Evolutionary conservation across 805 yeast species (phyloP).

Genomic region (Sugiyamaella boreocaroliniensis): DNA sequence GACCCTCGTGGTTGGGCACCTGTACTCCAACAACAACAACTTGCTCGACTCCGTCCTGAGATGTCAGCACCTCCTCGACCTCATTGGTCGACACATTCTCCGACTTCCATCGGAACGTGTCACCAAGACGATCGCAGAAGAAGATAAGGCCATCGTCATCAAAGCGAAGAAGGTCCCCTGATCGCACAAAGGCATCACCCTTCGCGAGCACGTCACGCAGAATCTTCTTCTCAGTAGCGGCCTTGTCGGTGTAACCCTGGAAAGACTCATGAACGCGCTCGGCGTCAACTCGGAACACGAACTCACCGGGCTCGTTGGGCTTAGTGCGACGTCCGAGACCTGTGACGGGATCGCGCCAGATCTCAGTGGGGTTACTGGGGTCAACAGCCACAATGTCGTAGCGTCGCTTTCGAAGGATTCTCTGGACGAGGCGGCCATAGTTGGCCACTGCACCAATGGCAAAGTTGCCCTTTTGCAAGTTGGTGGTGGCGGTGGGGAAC

Average conservation of each 20-base stretch:
- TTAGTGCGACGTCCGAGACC: slow-evolving; percentile 56
- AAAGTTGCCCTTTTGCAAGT: slow-evolving; percentile 65
- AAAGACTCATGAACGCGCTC: slow-evolving; percentile 64
- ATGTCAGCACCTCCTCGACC: slow-evolving; percentile 59
- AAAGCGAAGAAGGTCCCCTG: slow-evolving; percentile 72
- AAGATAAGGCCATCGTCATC: slow-evolving; percentile 66
- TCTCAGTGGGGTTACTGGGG: slow-evolving; percentile 65
- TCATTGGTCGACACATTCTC: slow-evolving; percentile 93
- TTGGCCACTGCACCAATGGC: slow-evolving; percentile 88
- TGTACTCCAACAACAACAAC: slow-evolving; percentile 83
- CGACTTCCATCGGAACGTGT: slow-evolving; percentile 93
- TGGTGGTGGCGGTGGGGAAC: slow-evolving; percentile 81
- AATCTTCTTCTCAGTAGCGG: slow-evolving; percentile 73
- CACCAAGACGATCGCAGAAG: slow-evolving; percentile 90
- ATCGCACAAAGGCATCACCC: slow-evolving; percentile 88
- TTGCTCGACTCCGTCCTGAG: slow-evolving; percentile 37
- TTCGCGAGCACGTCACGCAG: slow-evolving; percentile 63
- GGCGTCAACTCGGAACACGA: slow-evolving; percentile 66
- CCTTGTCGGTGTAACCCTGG: slow-evolving; percentile 79
- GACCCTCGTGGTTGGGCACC: slow-evolving; percentile 84
- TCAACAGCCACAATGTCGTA: slow-evolving; percentile 62
- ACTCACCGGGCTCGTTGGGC: slow-evolving; percentile 74
- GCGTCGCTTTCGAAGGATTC: slow-evolving; percentile 30
- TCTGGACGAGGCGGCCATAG: slow-evolving; percentile 48
- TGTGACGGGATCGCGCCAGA: slow-evolving; percentile 59